Evolutionary conservation across 75 land plant genomes (phyloP), one percentile per base, ranked within the genome.

Genomic region (Selaginella moellendorffii): DNA sequence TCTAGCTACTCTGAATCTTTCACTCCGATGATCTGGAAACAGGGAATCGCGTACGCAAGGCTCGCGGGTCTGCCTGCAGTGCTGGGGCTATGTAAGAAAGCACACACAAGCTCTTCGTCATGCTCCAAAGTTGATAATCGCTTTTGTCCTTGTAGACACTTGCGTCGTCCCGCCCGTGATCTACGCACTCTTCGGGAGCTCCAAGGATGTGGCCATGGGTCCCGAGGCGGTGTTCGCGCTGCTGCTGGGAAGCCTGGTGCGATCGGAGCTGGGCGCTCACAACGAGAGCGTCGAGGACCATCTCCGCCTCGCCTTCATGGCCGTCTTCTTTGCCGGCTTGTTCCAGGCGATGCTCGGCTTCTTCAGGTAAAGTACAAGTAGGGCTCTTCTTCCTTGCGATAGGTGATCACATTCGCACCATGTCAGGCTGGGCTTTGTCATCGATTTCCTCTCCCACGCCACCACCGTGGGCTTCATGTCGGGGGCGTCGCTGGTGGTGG

Each of bases 401-500:
- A 36, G 46, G 5, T 5, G 46, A 36, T 36, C 46, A 14, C 46
- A 36, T 36, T 36, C 14, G 46, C 46, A 36, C 5, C 46, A 14
- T 36, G 46, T 36, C 59, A 19, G 59, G 19, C 59, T 56, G 2
- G 59, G 59, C 5, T 56, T 56, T 24, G n/a, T 56, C 59, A 56
- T 56, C 5, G 59, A 56, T n/a, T 24, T 56, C n/a, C 8, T 56
- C 2, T 56, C 59, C 19, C 23, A 56, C 19, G 59, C 59, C 2
- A 25, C 59, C 8, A 19, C 21, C 5, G 59, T 56, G 5, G 59
- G 59, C 8, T 56, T 56, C n/a, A 78, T 31, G 80, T 72, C 78
- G 27, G 80, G 80, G 2, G 73, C 80, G 14, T 76, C 80, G 1
- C 62, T 78, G 29, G 65, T 67, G 12, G 70, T 78, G 1, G 70